Conservation (phyloP, 1,284 basidiomycete genomes). For the Rhodofomes roseus region DNA sequence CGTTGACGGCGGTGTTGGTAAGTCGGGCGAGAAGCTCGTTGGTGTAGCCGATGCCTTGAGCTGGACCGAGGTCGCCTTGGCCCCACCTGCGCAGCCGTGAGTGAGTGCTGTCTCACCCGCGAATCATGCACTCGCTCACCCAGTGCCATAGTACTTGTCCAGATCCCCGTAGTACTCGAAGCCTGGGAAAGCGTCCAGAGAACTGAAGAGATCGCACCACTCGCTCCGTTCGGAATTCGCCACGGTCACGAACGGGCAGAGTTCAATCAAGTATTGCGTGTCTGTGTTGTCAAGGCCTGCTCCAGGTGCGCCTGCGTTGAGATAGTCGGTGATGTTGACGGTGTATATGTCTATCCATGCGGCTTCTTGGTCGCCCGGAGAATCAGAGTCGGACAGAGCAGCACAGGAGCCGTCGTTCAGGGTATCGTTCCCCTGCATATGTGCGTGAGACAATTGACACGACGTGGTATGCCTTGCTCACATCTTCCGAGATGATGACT, state of each 20-base stretch:
- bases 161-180: constrained; percentile 75
- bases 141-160: constrained; percentile 74
- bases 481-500: constrained; percentile 52
- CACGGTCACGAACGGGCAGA: constrained; percentile 78
- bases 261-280: constrained; percentile 57
- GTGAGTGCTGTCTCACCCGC: background rate
- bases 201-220: constrained; percentile 68
- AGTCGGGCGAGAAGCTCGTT: constrained; percentile 85
- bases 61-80: constrained; percentile 52
- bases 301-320: constrained; percentile 61
- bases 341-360: constrained; percentile 56
- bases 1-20: constrained; percentile 53
- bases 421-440: constrained; percentile 62
- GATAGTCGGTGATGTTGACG: constrained; percentile 51
- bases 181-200: constrained; percentile 49
- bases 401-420: constrained; percentile 70
- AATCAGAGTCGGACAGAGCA: constrained; percentile 37
- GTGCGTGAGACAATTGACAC: background rate
- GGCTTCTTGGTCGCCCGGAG: constrained; percentile 38
- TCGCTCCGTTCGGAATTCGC: constrained; percentile 50
- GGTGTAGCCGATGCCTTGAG: constrained; percentile 79
- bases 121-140: constrained; percentile 36
- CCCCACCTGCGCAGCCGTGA: constrained; percentile 47
- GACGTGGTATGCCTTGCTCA: constrained; percentile 22
- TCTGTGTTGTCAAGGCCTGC: constrained; percentile 59